Evolutionary conservation across 2,329 filamentous ascomycete species (phyloP), one percentile per base, ranked within the genome.

Genomic region (Calonectria pseudoreteaudii): DNA sequence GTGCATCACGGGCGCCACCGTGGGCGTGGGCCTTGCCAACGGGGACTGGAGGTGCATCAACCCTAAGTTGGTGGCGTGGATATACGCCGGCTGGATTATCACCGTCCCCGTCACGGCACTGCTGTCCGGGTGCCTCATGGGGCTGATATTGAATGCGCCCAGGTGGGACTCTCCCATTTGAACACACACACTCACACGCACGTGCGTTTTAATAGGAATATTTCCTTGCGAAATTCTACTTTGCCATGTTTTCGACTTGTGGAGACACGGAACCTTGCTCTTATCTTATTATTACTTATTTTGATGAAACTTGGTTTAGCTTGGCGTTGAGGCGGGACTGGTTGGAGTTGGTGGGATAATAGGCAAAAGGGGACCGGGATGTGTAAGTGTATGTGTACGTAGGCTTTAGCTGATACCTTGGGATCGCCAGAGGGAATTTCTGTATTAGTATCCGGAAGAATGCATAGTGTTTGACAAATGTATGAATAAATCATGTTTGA

Each of bases 91-190:
- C 5, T 90, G 89, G 89, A 78, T 90, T 56, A 82, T 89, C 58
- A 90, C 88, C 0, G 83, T 90, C 14, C 88, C 88, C 0, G 84
- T 87, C n/a, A 87, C 88, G 36, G 88, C 84, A 6, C 78, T 88
- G 5, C 82, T 91, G 10, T 88, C 86, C 9, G 90, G 90, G 8
- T 85, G 86, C 34, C 77, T 90, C 52, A 91, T 91, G 89, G 90
- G 84, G 0, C 81, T 91, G 13, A 85, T 91, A 9, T 82, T 91
- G 47, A 90, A 91, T 74, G 88, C 89, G 18, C 90, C 90, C 4
- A 82, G 83, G 13, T 87, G 82, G 76, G 72, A 60, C 74, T 47
- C 11, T 23, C 44, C 68, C 9, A n/a, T 70, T 20, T 70, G 47
- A 70, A 31, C 26, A 16, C 18, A 11, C n/a, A n/a, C n/a, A n/a